These are phyloP conservation scores for Sporothrix inflata DNA, from an alignment of 2,329 filamentous ascomycete genomes.

Conservation along the genomic window DNA sequence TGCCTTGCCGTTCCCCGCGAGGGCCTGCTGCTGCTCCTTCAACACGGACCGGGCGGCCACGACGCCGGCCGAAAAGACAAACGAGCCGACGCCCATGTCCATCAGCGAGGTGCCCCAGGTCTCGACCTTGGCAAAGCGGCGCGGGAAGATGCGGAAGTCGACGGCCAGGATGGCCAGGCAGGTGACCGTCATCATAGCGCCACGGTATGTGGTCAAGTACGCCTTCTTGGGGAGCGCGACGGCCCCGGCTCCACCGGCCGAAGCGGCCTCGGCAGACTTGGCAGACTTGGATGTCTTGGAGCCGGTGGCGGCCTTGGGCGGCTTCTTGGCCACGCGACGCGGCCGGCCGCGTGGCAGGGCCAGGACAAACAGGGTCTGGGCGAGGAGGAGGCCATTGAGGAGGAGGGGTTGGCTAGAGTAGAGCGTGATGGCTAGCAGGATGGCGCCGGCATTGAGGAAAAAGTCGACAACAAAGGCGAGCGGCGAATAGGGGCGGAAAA, in stretches of 20 bases:
- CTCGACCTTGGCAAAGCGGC: conserved; percentile 95
- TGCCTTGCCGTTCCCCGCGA: conserved; percentile 41
- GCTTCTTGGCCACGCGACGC: conserved; percentile 46
- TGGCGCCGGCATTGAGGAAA: conserved; percentile 79
- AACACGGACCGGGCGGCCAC: conserved; percentile 84
- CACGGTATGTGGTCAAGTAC: conserved; percentile 89
- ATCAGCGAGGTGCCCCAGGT: conserved; percentile 99
- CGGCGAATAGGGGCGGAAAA: conserved; percentile 76
- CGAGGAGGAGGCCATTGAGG: conserved; percentile 72
- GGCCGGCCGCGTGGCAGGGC: conserved; percentile 49
- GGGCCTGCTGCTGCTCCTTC: conserved; percentile 56
- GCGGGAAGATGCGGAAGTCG: conserved; percentile 89
- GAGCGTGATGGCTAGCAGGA: conserved; percentile 82
- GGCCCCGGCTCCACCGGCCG: conserved; percentile 35
- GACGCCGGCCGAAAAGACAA: conserved; percentile 91
- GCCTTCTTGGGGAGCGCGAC: conserved; percentile 75
- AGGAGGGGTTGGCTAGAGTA: conserved; percentile 77
- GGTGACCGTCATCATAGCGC: conserved; percentile 87
- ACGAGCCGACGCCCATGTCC: conserved; percentile 96
- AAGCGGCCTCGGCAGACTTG: conserved; percentile 39
- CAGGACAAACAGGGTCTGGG: conserved; percentile 69
- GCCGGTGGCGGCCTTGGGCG: conserved; percentile 42
- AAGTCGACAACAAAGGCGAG: conserved; percentile 78
- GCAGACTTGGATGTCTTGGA: not conserved
- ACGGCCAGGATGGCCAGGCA: conserved; percentile 94